These are phyloP conservation scores for Pyrenophora teres DNA, from an alignment of 2,329 filamentous ascomycete genomes.

Conservation along the genomic window DNA sequence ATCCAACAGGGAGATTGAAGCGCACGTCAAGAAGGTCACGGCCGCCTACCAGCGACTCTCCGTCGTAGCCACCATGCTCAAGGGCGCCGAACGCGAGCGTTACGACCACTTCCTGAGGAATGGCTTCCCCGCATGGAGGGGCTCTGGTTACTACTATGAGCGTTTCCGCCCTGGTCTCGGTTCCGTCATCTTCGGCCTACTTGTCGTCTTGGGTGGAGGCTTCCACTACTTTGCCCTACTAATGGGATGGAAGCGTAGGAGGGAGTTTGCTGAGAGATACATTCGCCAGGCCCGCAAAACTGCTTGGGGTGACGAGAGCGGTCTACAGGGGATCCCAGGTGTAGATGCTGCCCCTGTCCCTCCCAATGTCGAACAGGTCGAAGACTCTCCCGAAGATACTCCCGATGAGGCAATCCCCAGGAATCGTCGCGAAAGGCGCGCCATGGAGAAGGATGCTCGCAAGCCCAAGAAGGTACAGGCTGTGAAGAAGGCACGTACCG, in stretches of 20 bases:
- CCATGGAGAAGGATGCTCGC: constrained; percentile 83
- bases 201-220: constrained; percentile 80
- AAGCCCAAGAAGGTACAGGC: constrained; percentile 61
- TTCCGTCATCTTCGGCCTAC: constrained; percentile 79
- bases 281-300: constrained; percentile 85
- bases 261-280: constrained; percentile 89
- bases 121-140: constrained; percentile 95
- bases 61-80: constrained; percentile 83
- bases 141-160: constrained; percentile 97
- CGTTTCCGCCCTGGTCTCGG: constrained; percentile 90
- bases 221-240: constrained; percentile 86
- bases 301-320: constrained; percentile 85
- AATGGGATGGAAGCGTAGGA: constrained; percentile 86
- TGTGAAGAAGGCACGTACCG: constrained; percentile 61
- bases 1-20: constrained; percentile 73
- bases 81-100: constrained; percentile 77
- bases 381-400: constrained; percentile 26
- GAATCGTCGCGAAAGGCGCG: constrained; percentile 84
- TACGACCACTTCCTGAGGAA: constrained; percentile 94
- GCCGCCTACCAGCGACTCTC: constrained; percentile 84
- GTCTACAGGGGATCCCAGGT: constrained; percentile 69
- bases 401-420: constrained; percentile 61
- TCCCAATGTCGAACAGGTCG: constrained; percentile 37
- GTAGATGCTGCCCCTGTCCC: constrained; percentile 49
- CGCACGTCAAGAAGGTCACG: constrained; percentile 78